A percentile compares a stretch with the other conserved stretches of the same genome.
These are phyloP conservation scores for Aspergillus novofumigatus DNA, from an alignment of 2,329 filamentous ascomycete species.

Conservation along the genomic window DNA sequence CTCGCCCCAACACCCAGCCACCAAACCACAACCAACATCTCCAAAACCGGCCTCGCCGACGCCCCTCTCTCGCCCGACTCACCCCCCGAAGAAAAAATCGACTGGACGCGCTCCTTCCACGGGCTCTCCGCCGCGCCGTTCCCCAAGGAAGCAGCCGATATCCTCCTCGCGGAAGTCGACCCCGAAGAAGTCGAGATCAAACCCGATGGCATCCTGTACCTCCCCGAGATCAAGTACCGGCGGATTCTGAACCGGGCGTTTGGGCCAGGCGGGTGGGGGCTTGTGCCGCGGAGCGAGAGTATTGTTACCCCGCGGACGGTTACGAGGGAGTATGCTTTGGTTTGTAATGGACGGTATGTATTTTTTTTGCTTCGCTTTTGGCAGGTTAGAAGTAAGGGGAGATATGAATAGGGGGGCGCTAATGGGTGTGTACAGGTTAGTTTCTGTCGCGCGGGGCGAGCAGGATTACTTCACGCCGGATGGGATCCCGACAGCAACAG, in stretches of 20 bases:
- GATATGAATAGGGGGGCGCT: not conserved
- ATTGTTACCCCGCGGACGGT: slow-evolving; percentile 76
- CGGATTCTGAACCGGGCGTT: slow-evolving; percentile 86
- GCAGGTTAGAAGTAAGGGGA: no score
- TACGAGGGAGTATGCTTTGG: slow-evolving; percentile 88
- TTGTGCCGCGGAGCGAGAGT: slow-evolving; percentile 81
- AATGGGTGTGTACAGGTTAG: slow-evolving; percentile 59
- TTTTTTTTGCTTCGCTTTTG: not conserved
- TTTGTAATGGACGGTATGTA: slow-evolving; percentile 75
- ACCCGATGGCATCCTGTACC: slow-evolving; percentile 91
- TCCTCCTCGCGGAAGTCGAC: slow-evolving; percentile 64
- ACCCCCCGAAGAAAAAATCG: slow-evolving; percentile 48
- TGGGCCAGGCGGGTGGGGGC: slow-evolving; percentile 90
- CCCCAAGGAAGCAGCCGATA: slow-evolving; percentile 61
- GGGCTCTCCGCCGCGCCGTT: slow-evolving; percentile 71
- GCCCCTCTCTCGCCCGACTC: slow-evolving; percentile 30
- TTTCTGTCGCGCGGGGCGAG: slow-evolving; percentile 89
- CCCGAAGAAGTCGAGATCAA: slow-evolving; percentile 88
- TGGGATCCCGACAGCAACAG: slow-evolving; percentile 86
- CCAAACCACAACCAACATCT: slow-evolving; percentile 34
- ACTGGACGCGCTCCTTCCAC: slow-evolving; percentile 83
- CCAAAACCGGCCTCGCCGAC: slow-evolving; percentile 36
- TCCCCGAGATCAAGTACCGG: slow-evolving; percentile 97
- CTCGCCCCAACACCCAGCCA: slow-evolving; percentile 24
- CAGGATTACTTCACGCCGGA: slow-evolving; percentile 90